A percentile compares a stretch with the other conserved stretches of the same genome.
Evolutionary conservation across 495 filamentous ascomycete genomes (phyloP).

Genomic region (Neurospora hispaniola): DNA sequence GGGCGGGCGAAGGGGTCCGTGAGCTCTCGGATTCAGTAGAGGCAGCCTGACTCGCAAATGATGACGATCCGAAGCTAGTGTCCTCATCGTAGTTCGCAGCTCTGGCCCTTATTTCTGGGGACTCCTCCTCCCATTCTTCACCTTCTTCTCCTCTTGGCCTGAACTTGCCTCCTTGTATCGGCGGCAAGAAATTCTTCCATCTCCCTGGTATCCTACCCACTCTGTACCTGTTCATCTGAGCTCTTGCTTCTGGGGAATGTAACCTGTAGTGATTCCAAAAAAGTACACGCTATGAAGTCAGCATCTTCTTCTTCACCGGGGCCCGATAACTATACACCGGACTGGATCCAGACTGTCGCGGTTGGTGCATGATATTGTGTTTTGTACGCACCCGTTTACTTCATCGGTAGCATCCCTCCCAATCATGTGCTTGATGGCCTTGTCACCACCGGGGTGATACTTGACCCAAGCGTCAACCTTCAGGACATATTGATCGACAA

Average conservation of each 20-base stretch:
- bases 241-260: conserved; percentile 68
- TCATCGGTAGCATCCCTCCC: conserved; percentile 95
- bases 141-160: conserved; percentile 34
- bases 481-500: conserved; percentile 69
- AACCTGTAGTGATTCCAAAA: conserved; percentile 40
- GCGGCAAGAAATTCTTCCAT: conserved; percentile 85
- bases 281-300: background rate
- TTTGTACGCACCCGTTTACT: conserved; percentile 65
- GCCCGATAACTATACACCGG: background rate
- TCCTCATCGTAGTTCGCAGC: background rate
- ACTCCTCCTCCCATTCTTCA: conserved; percentile 31
- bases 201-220: conserved; percentile 73
- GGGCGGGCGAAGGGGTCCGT: conserved; percentile 35
- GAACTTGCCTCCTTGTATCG: conserved; percentile 87
- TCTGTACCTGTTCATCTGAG: conserved; percentile 70
- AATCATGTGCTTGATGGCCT: conserved; percentile 89
- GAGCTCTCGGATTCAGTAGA: conserved; percentile 16
- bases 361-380: conserved; percentile 1
- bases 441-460: conserved; percentile 89
- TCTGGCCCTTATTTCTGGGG: conserved; percentile 27
- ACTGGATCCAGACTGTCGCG: background rate
- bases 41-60: conserved; percentile 24
- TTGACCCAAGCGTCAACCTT: conserved; percentile 80
- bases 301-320: background rate
- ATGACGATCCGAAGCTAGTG: conserved; percentile 8